Evolutionary conservation across 768 basidiomycete genomes (phyloP).

Genomic region (Termitomyces sp.): DNA sequence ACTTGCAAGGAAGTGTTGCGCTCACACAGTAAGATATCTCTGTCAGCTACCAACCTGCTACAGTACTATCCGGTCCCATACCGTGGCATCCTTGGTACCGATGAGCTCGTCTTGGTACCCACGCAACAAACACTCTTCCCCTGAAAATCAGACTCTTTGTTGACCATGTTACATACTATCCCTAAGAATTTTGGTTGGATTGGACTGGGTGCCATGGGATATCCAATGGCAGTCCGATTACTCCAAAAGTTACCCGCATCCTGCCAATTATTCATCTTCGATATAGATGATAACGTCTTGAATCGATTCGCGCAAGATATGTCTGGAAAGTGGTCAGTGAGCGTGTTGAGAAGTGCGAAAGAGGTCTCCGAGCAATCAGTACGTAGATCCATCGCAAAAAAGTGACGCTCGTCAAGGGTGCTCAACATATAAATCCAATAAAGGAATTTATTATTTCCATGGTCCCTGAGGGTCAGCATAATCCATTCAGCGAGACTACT

Average conservation of each 20-base stretch:
- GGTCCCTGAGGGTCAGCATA: constrained; percentile 32
- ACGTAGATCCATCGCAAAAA: constrained; percentile 4
- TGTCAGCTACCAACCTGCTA: neutral
- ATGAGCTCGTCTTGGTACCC: neutral
- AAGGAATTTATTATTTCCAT: constrained; percentile 36
- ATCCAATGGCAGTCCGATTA: constrained; percentile 35
- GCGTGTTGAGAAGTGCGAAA: constrained; percentile 20
- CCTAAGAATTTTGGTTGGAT: constrained; percentile 31
- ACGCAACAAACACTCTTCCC: neutral
- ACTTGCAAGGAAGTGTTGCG: neutral
- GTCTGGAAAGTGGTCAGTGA: constrained; percentile 12
- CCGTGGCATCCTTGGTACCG: neutral
- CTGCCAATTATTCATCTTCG: constrained; percentile 27
- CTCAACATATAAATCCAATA: neutral
- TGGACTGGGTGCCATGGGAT: constrained; percentile 39
- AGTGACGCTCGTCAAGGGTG: neutral
- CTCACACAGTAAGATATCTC: neutral
- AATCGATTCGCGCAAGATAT: constrained; percentile 22
- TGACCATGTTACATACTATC: constrained; percentile 11
- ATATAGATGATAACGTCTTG: constrained; percentile 24
- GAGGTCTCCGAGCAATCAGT: constrained; percentile 34
- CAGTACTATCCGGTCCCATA: neutral
- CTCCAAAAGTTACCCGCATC: constrained; percentile 23
- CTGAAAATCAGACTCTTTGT: neutral
- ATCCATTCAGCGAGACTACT: neutral